phyloP scores from a whole-genome alignment of 2,329 filamentous ascomycete genomes.

The Aplosporella prunicola region DNA sequence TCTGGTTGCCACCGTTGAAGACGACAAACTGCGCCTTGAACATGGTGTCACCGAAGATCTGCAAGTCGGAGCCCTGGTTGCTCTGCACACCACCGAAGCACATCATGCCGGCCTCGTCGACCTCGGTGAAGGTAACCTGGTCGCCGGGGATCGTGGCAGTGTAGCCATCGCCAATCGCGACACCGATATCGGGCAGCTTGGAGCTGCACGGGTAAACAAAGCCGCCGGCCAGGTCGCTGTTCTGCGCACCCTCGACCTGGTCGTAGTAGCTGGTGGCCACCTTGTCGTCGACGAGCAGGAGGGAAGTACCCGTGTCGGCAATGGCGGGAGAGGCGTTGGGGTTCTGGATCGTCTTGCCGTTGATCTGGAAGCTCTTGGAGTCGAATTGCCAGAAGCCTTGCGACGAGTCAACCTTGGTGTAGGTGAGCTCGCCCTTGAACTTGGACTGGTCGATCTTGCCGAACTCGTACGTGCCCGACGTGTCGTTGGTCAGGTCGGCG shows the following conservation, averaged over 20 bases:
- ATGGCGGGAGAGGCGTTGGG: constrained; percentile 37
- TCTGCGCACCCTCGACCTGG: constrained; percentile 29
- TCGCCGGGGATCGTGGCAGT: constrained; percentile 48
- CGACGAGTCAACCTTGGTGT: constrained; percentile 50
- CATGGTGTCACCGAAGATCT: constrained; percentile 56
- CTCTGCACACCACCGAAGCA: constrained; percentile 63
- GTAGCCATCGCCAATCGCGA: constrained; percentile 49
- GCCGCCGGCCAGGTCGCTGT: constrained; percentile 29
- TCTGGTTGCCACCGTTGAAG: constrained; percentile 46
- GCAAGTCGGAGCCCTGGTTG: constrained; percentile 41
- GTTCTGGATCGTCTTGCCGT: constrained; percentile 45
- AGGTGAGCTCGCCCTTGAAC: constrained; percentile 54
- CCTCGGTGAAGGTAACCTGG: constrained; percentile 30
- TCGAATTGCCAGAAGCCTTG: constrained; percentile 62
- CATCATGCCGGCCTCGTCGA: constrained; percentile 34
- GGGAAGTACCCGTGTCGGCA: constrained; percentile 50
- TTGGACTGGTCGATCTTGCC: constrained; percentile 57
- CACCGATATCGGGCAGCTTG: constrained; percentile 34
- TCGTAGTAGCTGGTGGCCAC: constrained; percentile 41
- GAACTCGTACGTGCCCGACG: constrained; percentile 62
- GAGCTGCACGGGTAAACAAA: constrained; percentile 36
- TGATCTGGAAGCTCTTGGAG: constrained; percentile 49
- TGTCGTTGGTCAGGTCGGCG: constrained; percentile 53
- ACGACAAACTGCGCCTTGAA: constrained; percentile 52
- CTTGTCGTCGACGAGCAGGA: constrained; percentile 49